Evolutionary conservation across 805 yeast species (phyloP), one percentile per base, ranked within the genome.

Genomic region (Myxozyma melibiosi): DNA sequence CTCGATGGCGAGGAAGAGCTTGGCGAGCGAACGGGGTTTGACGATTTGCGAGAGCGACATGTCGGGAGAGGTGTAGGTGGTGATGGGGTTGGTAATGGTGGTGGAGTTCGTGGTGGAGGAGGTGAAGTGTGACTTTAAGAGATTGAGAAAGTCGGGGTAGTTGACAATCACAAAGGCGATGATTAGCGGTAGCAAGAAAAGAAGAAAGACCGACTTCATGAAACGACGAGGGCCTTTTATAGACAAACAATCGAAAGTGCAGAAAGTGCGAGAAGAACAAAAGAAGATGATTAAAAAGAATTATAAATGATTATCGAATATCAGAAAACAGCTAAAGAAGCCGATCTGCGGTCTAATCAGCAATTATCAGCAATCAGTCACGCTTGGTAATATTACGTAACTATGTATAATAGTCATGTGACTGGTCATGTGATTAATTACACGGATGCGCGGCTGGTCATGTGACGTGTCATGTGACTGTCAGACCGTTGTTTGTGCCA

Each of bases 1-100:
- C 66, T 88, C 88, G 39, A 79, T 67, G 30, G 92, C 90, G 42
- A 76, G 67, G 64, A 83, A 75, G 31, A 75, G 71, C 66, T 81
- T 81, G 22, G 78, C 69, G 45, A 84, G 76, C 0, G 81, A 70
- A 73, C 88, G 55, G 11, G 68, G 55, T 25, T 55, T 58, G 47
- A 35, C 37, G n/a, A 60, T 18, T 7, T 46, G 39, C 13, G 61
- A 34, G 14, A 55, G 16, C 27, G 58, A 33, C 53, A 56, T 51
- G 28, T 48, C 50, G 13, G 20, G 38, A 11, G 34, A 8, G 43
- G 18, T 30, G 20, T 14, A 14, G 37, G 18, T 18, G 13, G 31
- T 28, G 43, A 30, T 37, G 18, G 49, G 39, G 45, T 35, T 41
- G 11, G 55, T 20, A 20, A 53, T 24, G 16, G 39, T 22, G 8